Percentiles rank a stretch among this genome's conserved stretches.
Evolutionary conservation across 2,329 filamentous ascomycete genomes (phyloP).

Genomic region (Talaromyces verruculosus): DNA sequence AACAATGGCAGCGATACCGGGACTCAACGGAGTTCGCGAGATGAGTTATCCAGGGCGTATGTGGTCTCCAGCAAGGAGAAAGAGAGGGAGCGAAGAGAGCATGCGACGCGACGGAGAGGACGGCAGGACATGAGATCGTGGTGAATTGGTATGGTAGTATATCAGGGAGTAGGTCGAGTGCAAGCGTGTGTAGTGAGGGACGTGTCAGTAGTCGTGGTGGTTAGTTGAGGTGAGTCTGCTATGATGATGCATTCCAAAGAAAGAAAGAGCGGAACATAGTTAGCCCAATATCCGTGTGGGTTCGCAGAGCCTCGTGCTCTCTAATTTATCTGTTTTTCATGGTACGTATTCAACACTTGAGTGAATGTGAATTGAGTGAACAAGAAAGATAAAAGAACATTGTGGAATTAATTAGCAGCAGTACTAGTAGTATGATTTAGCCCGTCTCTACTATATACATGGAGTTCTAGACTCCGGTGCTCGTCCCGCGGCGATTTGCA

Average conservation of each 20-base stretch:
- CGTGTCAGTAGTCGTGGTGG: background rate
- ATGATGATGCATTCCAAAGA: slow-evolving; percentile 5
- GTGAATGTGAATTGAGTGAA: background rate
- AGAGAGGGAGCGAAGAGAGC: background rate
- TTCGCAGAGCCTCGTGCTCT: slow-evolving; percentile 3
- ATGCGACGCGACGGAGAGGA: slow-evolving; percentile 2
- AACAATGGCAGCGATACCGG: background rate
- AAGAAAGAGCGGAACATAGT: background rate
- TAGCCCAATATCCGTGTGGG: background rate
- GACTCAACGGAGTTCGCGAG: background rate
- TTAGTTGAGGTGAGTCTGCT: background rate
- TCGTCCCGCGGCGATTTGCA: background rate
- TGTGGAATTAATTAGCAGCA: background rate
- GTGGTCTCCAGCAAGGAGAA: slow-evolving; percentile 5
- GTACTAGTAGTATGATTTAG: background rate
- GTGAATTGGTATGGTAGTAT: background rate
- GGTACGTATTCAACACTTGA: background rate
- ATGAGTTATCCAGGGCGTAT: background rate
- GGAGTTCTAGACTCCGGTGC: slow-evolving; percentile 1
- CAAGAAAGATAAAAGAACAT: background rate
- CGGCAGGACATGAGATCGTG: slow-evolving; percentile 2
- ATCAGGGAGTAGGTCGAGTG: background rate
- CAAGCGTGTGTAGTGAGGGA: background rate
- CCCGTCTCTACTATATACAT: too few species aligned
- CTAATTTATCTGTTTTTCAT: background rate